These are phyloP conservation scores for Nicotiana benthamiana DNA, from an alignment of 257 asterid genomes.

Conservation along the genomic window DNA sequence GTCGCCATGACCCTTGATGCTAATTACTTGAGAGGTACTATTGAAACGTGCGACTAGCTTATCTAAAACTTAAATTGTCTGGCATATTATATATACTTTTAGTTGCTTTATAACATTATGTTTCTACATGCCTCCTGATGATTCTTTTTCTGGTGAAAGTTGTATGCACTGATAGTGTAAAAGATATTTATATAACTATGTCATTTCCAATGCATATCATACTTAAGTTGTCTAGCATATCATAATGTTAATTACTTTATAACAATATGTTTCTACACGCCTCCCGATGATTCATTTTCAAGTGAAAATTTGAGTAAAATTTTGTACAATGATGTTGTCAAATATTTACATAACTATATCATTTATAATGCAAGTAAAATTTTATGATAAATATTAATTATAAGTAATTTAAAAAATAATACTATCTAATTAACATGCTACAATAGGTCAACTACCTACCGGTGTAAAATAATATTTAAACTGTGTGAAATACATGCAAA, in stretches of 20 bases:
- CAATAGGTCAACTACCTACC: not conserved
- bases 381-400: not conserved
- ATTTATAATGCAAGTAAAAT: not conserved
- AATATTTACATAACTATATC: not conserved
- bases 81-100: not conserved
- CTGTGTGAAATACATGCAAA: too few relatives aligned
- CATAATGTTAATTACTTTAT: not conserved
- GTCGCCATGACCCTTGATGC: constrained; percentile 71
- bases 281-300: not conserved
- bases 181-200: too few relatives aligned
- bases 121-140: not conserved
- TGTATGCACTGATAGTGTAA: too few relatives aligned
- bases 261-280: not conserved
- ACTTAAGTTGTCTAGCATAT: not conserved
- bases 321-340: not conserved
- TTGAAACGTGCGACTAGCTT: not conserved
- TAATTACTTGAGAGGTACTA: constrained; percentile 54
- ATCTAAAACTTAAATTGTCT: not conserved
- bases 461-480: too few relatives aligned
- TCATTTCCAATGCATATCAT: too few relatives aligned
- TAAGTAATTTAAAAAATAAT: too few relatives aligned
- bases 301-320: not conserved
- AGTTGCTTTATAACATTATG: not conserved
- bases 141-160: too few relatives aligned
- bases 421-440: not conserved